Percentiles rank a stretch among this genome's conserved stretches.
Conservation (phyloP, 768 basidiomycete species). For the Scleroderma bovista region DNA sequence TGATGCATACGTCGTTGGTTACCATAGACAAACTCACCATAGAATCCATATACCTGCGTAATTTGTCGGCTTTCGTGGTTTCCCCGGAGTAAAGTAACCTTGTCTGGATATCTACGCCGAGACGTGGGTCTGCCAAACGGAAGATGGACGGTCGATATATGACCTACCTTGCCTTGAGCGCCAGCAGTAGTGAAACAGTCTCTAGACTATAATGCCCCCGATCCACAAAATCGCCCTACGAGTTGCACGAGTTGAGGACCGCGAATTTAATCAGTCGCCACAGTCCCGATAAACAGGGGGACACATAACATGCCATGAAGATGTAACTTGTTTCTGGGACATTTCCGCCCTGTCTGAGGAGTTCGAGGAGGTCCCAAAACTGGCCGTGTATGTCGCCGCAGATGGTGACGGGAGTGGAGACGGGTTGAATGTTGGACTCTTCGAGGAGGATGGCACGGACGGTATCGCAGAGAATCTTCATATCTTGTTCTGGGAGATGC, state of each 20-base stretch:
- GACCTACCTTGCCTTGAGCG: conserved; percentile 78
- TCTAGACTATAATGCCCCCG: conserved; percentile 94
- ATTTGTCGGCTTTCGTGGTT: conserved; percentile 98
- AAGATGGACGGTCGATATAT: background rate
- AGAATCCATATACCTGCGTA: conserved; percentile 98
- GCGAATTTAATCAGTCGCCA: conserved; percentile 11
- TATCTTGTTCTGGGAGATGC: conserved; percentile 85
- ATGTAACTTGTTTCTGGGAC: conserved; percentile 90
- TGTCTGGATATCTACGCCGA: conserved; percentile 75
- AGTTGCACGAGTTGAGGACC: background rate
- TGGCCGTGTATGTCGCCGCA: conserved; percentile 98
- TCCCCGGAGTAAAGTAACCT: conserved; percentile 84
- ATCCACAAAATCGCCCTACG: conserved; percentile 95
- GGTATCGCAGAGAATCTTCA: conserved; percentile 88
- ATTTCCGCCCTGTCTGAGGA: conserved; percentile 79
- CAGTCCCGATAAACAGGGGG: conserved; percentile 21
- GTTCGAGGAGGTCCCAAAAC: conserved; percentile 93
- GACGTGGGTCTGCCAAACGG: conserved; percentile 3
- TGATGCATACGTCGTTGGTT: background rate
- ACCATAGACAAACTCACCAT: conserved; percentile 50
- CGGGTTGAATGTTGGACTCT: conserved; percentile 96
- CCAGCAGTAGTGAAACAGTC: conserved; percentile 84
- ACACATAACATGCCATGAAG: conserved; percentile 80
- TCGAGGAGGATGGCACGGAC: conserved; percentile 89
- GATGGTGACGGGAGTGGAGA: conserved; percentile 90